These are phyloP conservation scores for Cicer chorassanicum DNA, from an alignment of 306 rosid genomes.

Conservation along the genomic window DNA sequence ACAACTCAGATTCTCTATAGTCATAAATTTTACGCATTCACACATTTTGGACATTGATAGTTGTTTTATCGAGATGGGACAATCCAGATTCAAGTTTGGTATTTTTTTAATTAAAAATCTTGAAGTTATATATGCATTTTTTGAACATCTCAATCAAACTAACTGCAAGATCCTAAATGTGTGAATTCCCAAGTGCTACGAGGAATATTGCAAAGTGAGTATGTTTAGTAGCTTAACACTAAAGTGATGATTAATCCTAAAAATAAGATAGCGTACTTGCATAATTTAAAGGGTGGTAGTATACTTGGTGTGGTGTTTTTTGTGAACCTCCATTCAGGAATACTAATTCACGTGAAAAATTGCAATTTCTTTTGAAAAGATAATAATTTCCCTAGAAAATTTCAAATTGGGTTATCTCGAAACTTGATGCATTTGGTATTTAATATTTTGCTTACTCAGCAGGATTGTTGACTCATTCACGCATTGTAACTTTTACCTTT, in stretches of 20 bases:
- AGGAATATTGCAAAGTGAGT: slow-evolving; percentile 20
- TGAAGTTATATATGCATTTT: too few relatives aligned
- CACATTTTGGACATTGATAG: too few relatives aligned
- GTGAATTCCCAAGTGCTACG: background rate
- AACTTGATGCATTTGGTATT: background rate
- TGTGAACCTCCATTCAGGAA: background rate
- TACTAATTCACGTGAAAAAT: slow-evolving; percentile 43
- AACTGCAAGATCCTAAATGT: too few relatives aligned
- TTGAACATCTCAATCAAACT: too few relatives aligned
- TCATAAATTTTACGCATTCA: too few relatives aligned
- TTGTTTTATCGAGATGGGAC: too few relatives aligned
- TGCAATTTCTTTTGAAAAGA: slow-evolving; percentile 31
- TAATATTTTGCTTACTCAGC: background rate
- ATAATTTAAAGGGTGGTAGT: background rate
- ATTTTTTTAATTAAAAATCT: too few relatives aligned
- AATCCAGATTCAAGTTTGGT: too few relatives aligned
- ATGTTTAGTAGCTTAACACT: slow-evolving; percentile 8
- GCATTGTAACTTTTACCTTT: too few relatives aligned
- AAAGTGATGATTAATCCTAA: background rate
- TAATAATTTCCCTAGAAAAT: background rate
- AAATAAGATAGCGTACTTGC: background rate
- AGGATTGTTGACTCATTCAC: background rate
- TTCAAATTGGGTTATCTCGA: background rate
- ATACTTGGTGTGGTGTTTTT: background rate
- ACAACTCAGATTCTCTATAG: background rate